These are phyloP conservation scores for Didymella segeticola DNA, from an alignment of 2,329 filamentous ascomycete genomes.

Conservation along the genomic window DNA sequence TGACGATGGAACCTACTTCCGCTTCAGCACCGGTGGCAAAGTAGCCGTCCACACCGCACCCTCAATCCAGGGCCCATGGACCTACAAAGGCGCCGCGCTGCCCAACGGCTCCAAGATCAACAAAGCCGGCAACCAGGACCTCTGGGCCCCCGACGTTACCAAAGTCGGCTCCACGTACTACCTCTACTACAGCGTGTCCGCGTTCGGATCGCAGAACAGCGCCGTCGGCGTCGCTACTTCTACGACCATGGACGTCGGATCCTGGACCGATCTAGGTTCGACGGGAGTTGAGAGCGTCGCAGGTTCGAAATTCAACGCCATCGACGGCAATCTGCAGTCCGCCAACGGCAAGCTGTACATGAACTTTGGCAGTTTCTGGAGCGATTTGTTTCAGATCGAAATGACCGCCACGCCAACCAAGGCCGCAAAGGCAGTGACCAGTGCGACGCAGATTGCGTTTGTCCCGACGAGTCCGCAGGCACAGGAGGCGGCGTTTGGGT, in stretches of 20 bases:
- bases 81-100: constrained; percentile 53
- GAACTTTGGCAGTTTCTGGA: constrained; percentile 73
- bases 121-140: constrained; percentile 52
- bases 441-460: constrained; percentile 58
- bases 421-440: constrained; percentile 37
- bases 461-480: constrained; percentile 58
- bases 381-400: constrained; percentile 65
- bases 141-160: constrained; percentile 67
- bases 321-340: constrained; percentile 57
- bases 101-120: constrained; percentile 52
- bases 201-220: constrained; percentile 65
- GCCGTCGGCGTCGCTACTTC: constrained; percentile 65
- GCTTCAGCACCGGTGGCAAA: constrained; percentile 59
- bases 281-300: constrained; percentile 54
- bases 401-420: constrained; percentile 49
- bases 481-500: constrained; percentile 63
- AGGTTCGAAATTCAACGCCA: constrained; percentile 51
- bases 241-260: constrained; percentile 57
- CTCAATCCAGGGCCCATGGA: constrained; percentile 57
- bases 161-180: constrained; percentile 66
- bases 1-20: constrained; percentile 57
- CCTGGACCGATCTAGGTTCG: constrained; percentile 65
- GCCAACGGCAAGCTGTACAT: constrained; percentile 54
- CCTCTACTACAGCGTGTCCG: constrained; percentile 68
- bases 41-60: constrained; percentile 57